Percentiles rank a stretch among this genome's conserved stretches.
phyloP scores from a whole-genome alignment of 768 basidiomycete genomes.

The Lactifluus hygrophoroides region DNA sequence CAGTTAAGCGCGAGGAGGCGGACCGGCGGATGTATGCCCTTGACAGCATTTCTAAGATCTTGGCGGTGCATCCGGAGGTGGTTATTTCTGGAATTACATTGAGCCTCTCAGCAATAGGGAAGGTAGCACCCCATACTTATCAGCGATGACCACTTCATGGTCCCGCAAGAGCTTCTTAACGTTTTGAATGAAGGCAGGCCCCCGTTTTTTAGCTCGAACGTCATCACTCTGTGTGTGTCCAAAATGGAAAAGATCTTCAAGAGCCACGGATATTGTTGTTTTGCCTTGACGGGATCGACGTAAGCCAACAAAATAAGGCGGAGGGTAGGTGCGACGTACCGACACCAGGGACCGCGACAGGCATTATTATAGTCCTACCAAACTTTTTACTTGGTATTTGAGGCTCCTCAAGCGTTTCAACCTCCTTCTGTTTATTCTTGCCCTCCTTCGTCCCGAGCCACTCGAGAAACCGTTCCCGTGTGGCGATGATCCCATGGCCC shows the following conservation, averaged over 20 bases:
- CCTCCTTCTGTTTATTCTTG: conserved; percentile 23
- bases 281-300: background rate
- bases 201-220: conserved; percentile 40
- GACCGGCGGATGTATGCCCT: conserved; percentile 40
- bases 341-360: conserved; percentile 87
- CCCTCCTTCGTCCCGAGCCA: conserved; percentile 53
- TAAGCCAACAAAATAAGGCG: background rate
- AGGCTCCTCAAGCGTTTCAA: conserved; percentile 26
- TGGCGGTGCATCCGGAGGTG: conserved; percentile 27
- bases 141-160: conserved; percentile 81
- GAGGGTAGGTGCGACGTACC: conserved; percentile 43
- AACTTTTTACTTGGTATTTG: conserved; percentile 26
- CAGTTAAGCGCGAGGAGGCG: conserved; percentile 80
- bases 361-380: conserved; percentile 77
- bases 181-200: conserved; percentile 60
- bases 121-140: conserved; percentile 36
- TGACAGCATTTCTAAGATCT: conserved; percentile 50
- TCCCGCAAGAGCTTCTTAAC: conserved; percentile 51
- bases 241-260: conserved; percentile 72
- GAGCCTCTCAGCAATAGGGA: background rate
- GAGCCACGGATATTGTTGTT: conserved; percentile 53
- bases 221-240: conserved; percentile 95
- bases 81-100: conserved; percentile 49
- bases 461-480: conserved; percentile 66
- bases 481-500: conserved; percentile 79